Percentiles rank a stretch among this genome's conserved stretches.
Evolutionary conservation across 2,329 filamentous ascomycete genomes (phyloP).

Genomic region (Sporothrix euskadiensis): DNA sequence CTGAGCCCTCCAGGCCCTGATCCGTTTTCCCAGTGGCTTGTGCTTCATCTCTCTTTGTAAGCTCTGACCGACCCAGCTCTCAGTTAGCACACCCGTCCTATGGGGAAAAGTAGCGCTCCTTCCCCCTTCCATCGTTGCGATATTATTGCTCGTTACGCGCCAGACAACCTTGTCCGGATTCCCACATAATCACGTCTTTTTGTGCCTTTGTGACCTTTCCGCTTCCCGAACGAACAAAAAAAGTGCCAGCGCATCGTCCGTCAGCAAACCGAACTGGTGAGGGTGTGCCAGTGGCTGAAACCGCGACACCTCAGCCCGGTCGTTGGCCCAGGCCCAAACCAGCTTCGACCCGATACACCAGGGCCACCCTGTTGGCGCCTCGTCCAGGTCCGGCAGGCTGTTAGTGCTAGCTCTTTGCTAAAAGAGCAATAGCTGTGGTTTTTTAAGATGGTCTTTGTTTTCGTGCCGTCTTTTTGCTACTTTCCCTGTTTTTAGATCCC

Average conservation of each 20-base stretch:
- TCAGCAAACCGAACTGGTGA: slow-evolving; percentile 16
- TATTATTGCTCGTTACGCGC: slow-evolving; percentile 9
- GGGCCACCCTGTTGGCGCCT: slow-evolving; percentile 10
- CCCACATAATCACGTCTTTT: slow-evolving; percentile 19
- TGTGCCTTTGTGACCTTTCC: not conserved
- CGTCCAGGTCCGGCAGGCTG: not conserved
- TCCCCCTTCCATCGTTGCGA: not conserved
- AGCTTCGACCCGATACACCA: slow-evolving; percentile 5
- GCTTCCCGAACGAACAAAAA: not conserved
- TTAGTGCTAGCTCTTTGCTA: slow-evolving; percentile 7
- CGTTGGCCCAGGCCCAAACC: slow-evolving; percentile 9
- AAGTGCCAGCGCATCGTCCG: slow-evolving; percentile 4
- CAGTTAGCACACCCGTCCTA: not conserved
- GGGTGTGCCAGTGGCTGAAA: slow-evolving; percentile 11
- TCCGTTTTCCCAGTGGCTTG: not conserved
- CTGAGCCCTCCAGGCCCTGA: not conserved
- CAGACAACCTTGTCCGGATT: not conserved
- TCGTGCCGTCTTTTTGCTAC: not conserved
- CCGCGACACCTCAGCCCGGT: slow-evolving; percentile 7
- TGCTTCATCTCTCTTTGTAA: not conserved
- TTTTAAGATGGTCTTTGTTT: not conserved
- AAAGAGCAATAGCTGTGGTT: not conserved
- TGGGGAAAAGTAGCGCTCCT: not conserved
- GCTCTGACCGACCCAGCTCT: slow-evolving; percentile 7
- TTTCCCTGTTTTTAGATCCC: slow-evolving; percentile 1